Evolutionary conservation across 495 filamentous ascomycete species (phyloP).

Genomic region (Aspergillus cavernicola): DNA sequence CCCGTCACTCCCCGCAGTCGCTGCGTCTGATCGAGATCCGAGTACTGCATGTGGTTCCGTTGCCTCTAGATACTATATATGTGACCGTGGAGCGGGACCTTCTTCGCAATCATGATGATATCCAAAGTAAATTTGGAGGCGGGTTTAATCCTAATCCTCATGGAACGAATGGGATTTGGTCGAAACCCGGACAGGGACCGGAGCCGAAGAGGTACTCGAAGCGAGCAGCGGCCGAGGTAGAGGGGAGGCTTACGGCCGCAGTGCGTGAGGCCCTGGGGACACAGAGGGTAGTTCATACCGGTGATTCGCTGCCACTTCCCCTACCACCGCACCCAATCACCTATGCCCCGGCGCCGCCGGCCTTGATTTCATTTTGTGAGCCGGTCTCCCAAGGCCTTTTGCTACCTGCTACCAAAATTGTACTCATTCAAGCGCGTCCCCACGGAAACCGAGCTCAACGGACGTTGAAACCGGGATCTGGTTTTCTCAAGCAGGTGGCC

Average conservation of each 20-base stretch:
- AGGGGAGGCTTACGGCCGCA: constrained; percentile 69
- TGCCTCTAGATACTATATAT: constrained; percentile 77
- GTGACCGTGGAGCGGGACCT: constrained; percentile 80
- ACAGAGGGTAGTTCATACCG: constrained; percentile 73
- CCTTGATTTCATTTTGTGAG: constrained; percentile 60
- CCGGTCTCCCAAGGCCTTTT: constrained; percentile 83
- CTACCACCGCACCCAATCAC: constrained; percentile 86
- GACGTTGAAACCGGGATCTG: constrained; percentile 25
- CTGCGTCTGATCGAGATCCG: constrained; percentile 72
- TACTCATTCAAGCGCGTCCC: constrained; percentile 60
- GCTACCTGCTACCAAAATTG: constrained; percentile 63
- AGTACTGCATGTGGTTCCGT: constrained; percentile 72
- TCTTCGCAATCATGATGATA: constrained; percentile 56
- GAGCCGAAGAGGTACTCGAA: constrained; percentile 38
- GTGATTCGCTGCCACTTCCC: constrained; percentile 79
- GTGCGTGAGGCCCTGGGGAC: constrained; percentile 68
- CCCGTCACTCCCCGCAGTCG: constrained; percentile 49
- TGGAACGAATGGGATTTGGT: constrained; percentile 37
- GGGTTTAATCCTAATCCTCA: constrained; percentile 43
- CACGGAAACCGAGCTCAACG: constrained; percentile 32
- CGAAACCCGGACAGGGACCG: constrained; percentile 32
- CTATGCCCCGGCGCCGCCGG: constrained; percentile 76
- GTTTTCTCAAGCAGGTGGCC: constrained; percentile 53
- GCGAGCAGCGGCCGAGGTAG: constrained; percentile 42
- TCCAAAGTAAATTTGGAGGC: constrained; percentile 60